Conservation (phyloP, 306 rosid species). For the Medicago ruthenica region DNA sequence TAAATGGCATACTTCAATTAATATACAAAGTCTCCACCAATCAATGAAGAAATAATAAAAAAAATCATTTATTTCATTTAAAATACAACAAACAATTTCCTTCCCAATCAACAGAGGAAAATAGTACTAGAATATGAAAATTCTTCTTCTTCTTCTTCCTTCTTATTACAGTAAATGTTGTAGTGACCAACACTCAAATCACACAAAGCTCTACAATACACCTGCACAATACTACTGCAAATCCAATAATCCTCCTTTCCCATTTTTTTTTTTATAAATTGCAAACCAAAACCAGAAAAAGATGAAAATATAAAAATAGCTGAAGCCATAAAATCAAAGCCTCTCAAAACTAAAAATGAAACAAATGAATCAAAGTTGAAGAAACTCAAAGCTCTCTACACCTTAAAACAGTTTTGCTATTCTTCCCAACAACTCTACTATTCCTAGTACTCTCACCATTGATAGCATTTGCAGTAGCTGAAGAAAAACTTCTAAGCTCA, state of each 20-base stretch:
- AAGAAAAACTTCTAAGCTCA: conserved; percentile 71
- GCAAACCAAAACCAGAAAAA: conserved; percentile 16
- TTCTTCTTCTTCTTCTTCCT: conserved; percentile 7
- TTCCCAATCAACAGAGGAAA: background rate
- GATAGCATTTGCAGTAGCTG: conserved; percentile 65
- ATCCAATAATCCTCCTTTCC: background rate
- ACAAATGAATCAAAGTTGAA: conserved; percentile 28
- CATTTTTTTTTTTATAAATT: no score
- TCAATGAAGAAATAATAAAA: background rate
- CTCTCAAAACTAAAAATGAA: conserved; percentile 18
- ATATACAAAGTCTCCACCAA: background rate
- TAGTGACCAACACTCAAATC: conserved; percentile 11
- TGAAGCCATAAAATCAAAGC: conserved; percentile 21
- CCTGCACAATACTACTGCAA: conserved; percentile 14
- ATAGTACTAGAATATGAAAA: conserved; percentile 2
- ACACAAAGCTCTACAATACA: background rate
- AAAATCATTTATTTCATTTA: conserved; percentile 1
- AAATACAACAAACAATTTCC: background rate
- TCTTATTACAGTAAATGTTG: background rate
- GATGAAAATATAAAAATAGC: background rate
- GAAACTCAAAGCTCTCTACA: conserved; percentile 56
- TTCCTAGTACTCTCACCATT: conserved; percentile 64
- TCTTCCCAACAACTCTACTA: conserved; percentile 49
- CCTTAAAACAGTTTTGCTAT: conserved; percentile 49
- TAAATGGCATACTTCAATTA: background rate